Percentiles rank a stretch among this genome's conserved stretches.
Evolutionary conservation across 352 stramenopile genomes (phyloP).

Genomic region (Globisporangium irregulare): DNA sequence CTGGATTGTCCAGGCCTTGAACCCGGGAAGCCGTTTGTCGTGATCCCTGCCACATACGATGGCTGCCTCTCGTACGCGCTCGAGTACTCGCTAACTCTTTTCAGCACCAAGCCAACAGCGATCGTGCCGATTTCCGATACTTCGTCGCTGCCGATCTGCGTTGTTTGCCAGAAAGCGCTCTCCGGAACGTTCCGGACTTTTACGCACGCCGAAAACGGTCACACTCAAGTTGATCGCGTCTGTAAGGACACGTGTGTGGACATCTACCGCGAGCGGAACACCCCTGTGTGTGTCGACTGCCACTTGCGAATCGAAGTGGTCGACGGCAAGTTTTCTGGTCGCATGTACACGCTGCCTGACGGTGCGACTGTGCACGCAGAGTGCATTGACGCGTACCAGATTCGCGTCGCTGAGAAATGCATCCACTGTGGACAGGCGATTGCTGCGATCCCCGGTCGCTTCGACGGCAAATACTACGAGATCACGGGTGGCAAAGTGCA

Average conservation of each 20-base stretch:
- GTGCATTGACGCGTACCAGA: conserved; percentile 86
- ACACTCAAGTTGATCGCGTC: conserved; percentile 64
- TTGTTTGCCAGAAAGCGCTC: conserved; percentile 59
- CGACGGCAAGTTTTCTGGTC: conserved; percentile 68
- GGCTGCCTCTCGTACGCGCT: conserved; percentile 46
- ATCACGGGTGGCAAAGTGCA: conserved; percentile 75
- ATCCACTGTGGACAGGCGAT: conserved; percentile 78
- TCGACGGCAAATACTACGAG: conserved; percentile 82
- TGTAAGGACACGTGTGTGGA: conserved; percentile 74
- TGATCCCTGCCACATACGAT: conserved; percentile 74
- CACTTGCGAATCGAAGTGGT: conserved; percentile 74
- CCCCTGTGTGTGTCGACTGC: conserved; percentile 72
- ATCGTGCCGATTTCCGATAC: conserved; percentile 63
- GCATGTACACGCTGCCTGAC: conserved; percentile 76
- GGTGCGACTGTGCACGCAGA: conserved; percentile 77
- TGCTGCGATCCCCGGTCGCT: conserved; percentile 64
- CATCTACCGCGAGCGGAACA: conserved; percentile 71
- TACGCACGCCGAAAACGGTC: conserved; percentile 50
- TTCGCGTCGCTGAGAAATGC: conserved; percentile 77
- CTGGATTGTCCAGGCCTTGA: conserved; percentile 32
- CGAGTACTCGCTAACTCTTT: conserved; percentile 53
- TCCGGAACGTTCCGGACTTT: conserved; percentile 68
- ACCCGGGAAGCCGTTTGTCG: conserved; percentile 48
- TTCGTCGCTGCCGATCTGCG: conserved; percentile 56
- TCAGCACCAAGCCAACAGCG: conserved; percentile 59